These are phyloP conservation scores for Agaricus subrufescens DNA, from an alignment of 768 basidiomycete genomes.

Conservation along the genomic window DNA sequence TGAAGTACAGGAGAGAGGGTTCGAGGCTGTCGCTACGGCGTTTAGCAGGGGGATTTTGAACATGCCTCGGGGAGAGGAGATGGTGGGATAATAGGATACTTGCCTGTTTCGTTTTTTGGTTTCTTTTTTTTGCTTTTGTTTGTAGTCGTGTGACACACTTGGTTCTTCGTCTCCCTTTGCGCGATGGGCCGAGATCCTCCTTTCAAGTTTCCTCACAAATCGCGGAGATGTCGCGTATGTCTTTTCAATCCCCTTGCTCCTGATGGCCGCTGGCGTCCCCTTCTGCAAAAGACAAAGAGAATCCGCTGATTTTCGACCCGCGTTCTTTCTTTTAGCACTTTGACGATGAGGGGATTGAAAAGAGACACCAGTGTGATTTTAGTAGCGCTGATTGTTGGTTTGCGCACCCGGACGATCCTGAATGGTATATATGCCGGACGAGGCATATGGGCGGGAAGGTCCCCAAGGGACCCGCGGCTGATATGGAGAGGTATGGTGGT, in stretches of 20 bases:
- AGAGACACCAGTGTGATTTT: conserved; percentile 2
- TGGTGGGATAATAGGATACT: conserved; percentile 11
- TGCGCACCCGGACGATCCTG: conserved; percentile 14
- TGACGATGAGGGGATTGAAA: conserved; percentile 5
- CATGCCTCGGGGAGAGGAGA: conserved; percentile 31
- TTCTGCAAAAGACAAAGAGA: no score
- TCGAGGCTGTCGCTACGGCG: conserved; percentile 63
- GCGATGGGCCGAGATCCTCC: neutral
- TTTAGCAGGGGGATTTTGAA: conserved; percentile 66
- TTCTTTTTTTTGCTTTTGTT: neutral
- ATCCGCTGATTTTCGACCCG: neutral
- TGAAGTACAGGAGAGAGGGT: conserved; percentile 72
- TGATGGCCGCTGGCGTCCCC: no score
- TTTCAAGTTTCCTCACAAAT: conserved; percentile 3
- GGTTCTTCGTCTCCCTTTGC: neutral
- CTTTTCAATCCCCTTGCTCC: no score
- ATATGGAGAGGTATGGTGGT: no score
- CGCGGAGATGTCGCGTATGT: conserved; percentile 6
- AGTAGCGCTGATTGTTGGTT: conserved; percentile 7
- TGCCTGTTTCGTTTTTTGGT: neutral
- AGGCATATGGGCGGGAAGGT: neutral
- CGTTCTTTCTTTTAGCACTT: conserved; percentile 5
- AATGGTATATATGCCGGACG: conserved; percentile 1
- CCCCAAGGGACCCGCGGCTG: neutral
- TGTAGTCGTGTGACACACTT: neutral